phyloP scores from a whole-genome alignment of 148 eudicot species.

The Beta vulgaris region DNA sequence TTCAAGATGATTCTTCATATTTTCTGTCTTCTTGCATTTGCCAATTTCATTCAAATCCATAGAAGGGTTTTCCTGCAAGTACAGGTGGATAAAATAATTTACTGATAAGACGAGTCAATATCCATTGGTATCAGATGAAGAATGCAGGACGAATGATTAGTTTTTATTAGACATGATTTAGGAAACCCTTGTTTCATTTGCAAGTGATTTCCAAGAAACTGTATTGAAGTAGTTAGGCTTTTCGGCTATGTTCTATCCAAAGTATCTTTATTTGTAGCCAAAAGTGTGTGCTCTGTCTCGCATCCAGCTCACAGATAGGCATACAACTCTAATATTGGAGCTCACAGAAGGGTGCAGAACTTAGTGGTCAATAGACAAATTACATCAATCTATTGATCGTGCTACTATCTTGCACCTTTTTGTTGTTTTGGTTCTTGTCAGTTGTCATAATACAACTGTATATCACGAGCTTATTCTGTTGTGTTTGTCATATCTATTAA shows the following conservation, averaged over 20 bases:
- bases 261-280: not conserved
- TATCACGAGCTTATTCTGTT: no score
- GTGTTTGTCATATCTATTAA: no score
- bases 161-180: not conserved
- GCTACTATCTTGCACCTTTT: not conserved
- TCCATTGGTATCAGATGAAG: not conserved
- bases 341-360: not conserved
- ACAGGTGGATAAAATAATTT: not conserved
- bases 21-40: not conserved
- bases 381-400: not conserved
- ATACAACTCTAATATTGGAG: not conserved
- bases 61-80: not conserved
- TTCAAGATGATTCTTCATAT: not conserved
- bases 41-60: not conserved
- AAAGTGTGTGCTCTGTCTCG: not conserved
- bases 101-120: not conserved
- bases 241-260: not conserved
- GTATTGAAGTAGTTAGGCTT: not conserved
- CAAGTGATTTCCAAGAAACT: not conserved
- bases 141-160: not conserved
- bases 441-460: not conserved
- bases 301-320: not conserved
- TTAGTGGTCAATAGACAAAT: not conserved
- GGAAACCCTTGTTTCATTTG: not conserved
- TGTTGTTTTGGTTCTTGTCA: conserved; percentile 1